Base-by-base conservation (phyloP, 768 basidiomycete genomes). In the Auricularia sp. region DNA sequence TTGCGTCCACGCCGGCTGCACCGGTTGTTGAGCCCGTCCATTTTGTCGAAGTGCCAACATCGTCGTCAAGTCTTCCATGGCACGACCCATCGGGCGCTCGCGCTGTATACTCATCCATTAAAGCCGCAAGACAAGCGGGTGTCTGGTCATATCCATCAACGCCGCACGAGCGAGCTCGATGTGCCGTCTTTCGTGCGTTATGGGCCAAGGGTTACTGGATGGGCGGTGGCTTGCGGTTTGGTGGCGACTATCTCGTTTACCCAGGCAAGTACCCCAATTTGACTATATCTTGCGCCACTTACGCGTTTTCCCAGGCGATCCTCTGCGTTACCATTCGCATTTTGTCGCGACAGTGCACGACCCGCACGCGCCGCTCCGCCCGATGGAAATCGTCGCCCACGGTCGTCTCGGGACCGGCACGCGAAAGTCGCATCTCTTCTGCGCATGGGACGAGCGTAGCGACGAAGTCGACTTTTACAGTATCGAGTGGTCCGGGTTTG, bases 381-480 rank as follows among this genome's bases (percentile, higher is more conserved):
- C 97, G 3, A 91, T 96, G 85, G 94, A 98, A 74, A 84, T 99
- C 58, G 90, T 99, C 29, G 95, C 96, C 0, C 94, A 94, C 73
- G 97, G 97, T 18, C 82, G 97, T 39, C 76, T 99, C 39, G 97
- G 96, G 1, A 99, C 97, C 3, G 97, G 91, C 11, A 98, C 97
- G 8, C 98, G 98, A 75, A 99, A 99, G 76, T 85, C 93, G 0
- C 95, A 98, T 73, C 76, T 98, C 36, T 76, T 98, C 3, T 97
- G 94, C 70, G 85, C 87, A 37, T 97, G 90, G 89, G 86, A 96
- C 70, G 87, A 91, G 42, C 80, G 79, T 62, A 84, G 78, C 70
- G 79, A 82, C 51, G 75, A 80, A 67, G 90, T 85, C 2, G 83
- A 86, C 0, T 92, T 90, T 76, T 80, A 89, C 64, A 89, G 89